Base-by-base conservation (phyloP, 2,329 filamentous ascomycete genomes). In the Cladosporium sp. region DNA sequence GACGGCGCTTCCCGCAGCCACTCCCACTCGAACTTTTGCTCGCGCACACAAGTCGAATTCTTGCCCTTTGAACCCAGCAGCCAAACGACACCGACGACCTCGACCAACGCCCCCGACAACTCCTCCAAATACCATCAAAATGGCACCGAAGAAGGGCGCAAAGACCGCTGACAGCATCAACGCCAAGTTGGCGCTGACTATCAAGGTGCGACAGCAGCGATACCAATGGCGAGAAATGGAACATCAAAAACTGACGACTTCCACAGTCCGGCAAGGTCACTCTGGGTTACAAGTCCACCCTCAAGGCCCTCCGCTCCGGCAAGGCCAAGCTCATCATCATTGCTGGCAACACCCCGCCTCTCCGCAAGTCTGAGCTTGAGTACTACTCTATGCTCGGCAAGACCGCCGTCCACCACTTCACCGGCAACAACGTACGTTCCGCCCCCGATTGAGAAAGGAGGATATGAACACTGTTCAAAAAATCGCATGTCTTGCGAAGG, bases 271-370 rank as follows among this genome's bases (percentile, higher is more conserved):
- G 64, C 62, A 71, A 70, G 81, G 89, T 95, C 79, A 90, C 83
- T 59, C 82, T 95, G 61, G 90, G 90, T 67, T 92, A 92, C 82
- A 91, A 92, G 78, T 87, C 83, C 58, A 92, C 81, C 69, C 80
- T 93, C 70, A 95, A 97, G 86, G 79, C 80, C 64, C 86, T 97
- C 65, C 88, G 92, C 69, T 86, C 84, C 64, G 91, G 92, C 76
- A 97, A 96, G 85, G 93, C 93, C 74, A 97, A 97, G 87, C 84
- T 96, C 63, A 88, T 97, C 73, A 90, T 95, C 77, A 94, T 95
- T 71, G 72, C 85, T 64, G 90, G 88, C 77, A 97, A 98, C 83
- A 95, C 91, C 63, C 91, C 92, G 70, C 93, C 93, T 74, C 88
- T 98, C 67, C 85, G 92, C 75, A 98, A 97, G 86, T 88, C 83